Evolutionary conservation across 768 basidiomycete species (phyloP).

Genomic region (Pleurotus djamor): DNA sequence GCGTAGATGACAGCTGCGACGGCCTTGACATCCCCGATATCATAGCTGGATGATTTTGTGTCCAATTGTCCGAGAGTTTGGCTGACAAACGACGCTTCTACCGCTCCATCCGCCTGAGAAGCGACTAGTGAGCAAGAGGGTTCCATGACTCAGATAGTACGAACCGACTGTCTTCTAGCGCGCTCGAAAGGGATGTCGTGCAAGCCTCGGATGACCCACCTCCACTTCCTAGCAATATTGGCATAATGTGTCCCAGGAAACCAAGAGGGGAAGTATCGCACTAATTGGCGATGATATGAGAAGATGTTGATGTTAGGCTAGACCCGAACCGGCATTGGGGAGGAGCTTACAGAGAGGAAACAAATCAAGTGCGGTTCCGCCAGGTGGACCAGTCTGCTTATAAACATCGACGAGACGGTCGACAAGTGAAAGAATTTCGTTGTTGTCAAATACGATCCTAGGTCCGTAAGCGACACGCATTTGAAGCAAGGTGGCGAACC

Average conservation of each 20-base stretch:
- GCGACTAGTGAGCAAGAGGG: neutral
- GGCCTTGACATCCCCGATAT: constrained; percentile 53
- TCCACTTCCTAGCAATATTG: neutral
- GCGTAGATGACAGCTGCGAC: constrained; percentile 50
- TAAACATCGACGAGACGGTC: neutral
- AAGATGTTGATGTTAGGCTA: too few relatives aligned
- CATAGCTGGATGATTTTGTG: constrained; percentile 31
- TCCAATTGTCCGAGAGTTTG: constrained; percentile 20
- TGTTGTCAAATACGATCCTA: constrained; percentile 11
- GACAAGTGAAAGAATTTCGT: constrained; percentile 11
- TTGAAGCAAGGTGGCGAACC: constrained; percentile 11
- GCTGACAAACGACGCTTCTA: neutral
- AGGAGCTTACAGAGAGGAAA: constrained; percentile 12
- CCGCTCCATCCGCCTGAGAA: neutral
- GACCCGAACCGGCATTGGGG: too few relatives aligned
- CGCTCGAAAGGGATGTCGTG: neutral
- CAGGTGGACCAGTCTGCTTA: constrained; percentile 9
- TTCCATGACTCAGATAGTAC: neutral
- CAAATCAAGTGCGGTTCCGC: constrained; percentile 14
- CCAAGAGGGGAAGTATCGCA: constrained; percentile 1
- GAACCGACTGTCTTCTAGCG: neutral
- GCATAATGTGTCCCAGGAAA: constrained; percentile 8
- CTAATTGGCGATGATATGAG: neutral
- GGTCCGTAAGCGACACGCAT: constrained; percentile 16
- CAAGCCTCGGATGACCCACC: neutral